Percentiles rank a stretch among this genome's conserved stretches.
Evolutionary conservation across 768 basidiomycete genomes (phyloP).

Genomic region (Podaxis rugospora): DNA sequence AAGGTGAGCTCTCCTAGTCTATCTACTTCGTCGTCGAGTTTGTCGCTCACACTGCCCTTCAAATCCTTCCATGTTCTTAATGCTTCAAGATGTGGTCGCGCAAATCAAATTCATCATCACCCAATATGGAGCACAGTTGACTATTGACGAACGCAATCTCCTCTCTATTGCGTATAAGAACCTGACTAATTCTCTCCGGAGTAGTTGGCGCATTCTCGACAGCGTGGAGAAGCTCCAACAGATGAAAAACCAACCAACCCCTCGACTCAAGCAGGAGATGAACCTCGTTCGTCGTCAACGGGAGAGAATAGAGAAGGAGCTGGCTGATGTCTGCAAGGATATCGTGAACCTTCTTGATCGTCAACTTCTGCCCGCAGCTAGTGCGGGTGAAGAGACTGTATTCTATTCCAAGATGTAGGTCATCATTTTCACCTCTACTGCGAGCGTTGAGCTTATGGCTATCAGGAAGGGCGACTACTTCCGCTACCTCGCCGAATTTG

Average conservation of each 20-base stretch:
- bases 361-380: slow-evolving; percentile 42
- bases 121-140: slow-evolving; percentile 62
- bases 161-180: slow-evolving; percentile 92
- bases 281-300: slow-evolving; percentile 69
- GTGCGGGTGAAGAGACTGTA: slow-evolving; percentile 76
- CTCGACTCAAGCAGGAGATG: slow-evolving; percentile 43
- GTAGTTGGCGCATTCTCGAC: slow-evolving; percentile 81
- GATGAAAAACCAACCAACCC: slow-evolving; percentile 33
- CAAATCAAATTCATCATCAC: slow-evolving; percentile 76
- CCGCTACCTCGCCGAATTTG: slow-evolving; percentile 86
- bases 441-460: background rate
- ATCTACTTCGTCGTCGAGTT: background rate
- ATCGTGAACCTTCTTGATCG: slow-evolving; percentile 68
- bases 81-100: slow-evolving; percentile 57
- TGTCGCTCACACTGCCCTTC: background rate
- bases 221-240: slow-evolving; percentile 68
- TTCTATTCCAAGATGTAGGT: slow-evolving; percentile 88
- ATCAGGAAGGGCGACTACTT: slow-evolving; percentile 71
- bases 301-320: slow-evolving; percentile 71
- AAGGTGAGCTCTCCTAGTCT: slow-evolving; percentile 45
- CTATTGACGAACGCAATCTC: slow-evolving; percentile 83
- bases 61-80: background rate
- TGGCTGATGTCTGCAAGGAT: slow-evolving; percentile 75
- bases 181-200: slow-evolving; percentile 76
- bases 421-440: background rate